A percentile compares a stretch with the other conserved stretches of the same genome.
Conservation (phyloP, 768 basidiomycete genomes). For the Lactifluus rugatus region DNA sequence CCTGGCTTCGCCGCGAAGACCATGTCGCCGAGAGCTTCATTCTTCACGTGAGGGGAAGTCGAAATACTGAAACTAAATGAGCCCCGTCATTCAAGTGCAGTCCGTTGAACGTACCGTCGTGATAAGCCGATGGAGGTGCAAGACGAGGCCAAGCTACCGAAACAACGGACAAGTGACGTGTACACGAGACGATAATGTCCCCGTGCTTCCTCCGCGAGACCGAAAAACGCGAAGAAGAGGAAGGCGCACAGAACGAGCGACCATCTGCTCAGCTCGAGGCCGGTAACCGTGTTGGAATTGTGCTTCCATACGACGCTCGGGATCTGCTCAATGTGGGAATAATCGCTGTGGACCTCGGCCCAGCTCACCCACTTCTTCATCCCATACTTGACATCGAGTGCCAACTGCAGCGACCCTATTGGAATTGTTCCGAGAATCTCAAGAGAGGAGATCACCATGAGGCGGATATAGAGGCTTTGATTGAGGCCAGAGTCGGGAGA, state of each 20-base stretch:
- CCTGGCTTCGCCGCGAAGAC: slow-evolving; percentile 1
- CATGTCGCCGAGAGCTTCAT: neutral
- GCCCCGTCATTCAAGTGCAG: neutral
- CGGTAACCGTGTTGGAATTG: neutral
- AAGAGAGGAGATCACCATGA: slow-evolving; percentile 28
- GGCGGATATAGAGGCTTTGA: slow-evolving; percentile 35
- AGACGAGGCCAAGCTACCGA: slow-evolving; percentile 19
- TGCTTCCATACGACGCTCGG: slow-evolving; percentile 33
- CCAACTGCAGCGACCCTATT: too few species aligned
- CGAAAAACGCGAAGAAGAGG: slow-evolving; percentile 44
- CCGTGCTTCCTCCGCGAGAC: slow-evolving; percentile 41
- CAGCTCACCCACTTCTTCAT: slow-evolving; percentile 37
- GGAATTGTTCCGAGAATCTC: slow-evolving; percentile 29
- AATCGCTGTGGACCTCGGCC: slow-evolving; percentile 41
- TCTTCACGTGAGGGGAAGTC: neutral
- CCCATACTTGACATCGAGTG: neutral
- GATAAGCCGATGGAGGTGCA: neutral
- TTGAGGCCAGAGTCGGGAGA: slow-evolving; percentile 30
- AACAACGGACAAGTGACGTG: slow-evolving; percentile 23
- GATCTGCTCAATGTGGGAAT: slow-evolving; percentile 30
- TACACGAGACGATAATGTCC: slow-evolving; percentile 28
- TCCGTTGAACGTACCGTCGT: neutral
- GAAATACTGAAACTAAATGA: neutral
- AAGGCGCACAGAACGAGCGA: slow-evolving; percentile 28
- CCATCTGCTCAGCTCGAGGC: slow-evolving; percentile 37